A percentile compares a stretch with the other conserved stretches of the same genome.
These are phyloP conservation scores for Saccharomycopsis sp. DNA, from an alignment of 805 yeast species.

Conservation along the genomic window DNA sequence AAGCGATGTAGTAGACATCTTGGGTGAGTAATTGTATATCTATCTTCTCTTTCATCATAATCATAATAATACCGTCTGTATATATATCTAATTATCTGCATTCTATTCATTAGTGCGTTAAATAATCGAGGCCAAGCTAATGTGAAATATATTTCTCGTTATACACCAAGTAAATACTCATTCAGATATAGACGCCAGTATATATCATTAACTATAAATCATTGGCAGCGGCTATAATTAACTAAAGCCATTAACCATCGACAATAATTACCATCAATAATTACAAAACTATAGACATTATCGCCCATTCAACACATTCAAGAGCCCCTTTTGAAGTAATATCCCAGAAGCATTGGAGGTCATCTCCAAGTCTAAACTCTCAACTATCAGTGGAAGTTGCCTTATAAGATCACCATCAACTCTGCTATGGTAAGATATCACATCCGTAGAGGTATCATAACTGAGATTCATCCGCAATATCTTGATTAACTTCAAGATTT, in stretches of 20 bases:
- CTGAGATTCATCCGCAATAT: slow-evolving; percentile 26
- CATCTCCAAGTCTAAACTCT: slow-evolving; percentile 14
- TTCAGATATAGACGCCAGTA: no score
- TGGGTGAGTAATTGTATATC: neutral
- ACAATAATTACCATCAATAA: no score
- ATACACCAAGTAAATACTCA: no score
- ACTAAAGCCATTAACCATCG: no score
- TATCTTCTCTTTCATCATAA: neutral
- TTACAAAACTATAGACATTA: no score
- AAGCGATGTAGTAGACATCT: slow-evolving; percentile 35
- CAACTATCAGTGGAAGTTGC: slow-evolving; percentile 11
- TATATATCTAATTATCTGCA: neutral
- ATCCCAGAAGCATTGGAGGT: slow-evolving; percentile 1
- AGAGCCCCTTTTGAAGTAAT: neutral
- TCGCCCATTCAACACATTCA: neutral
- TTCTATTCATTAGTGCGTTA: neutral
- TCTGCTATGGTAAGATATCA: slow-evolving; percentile 7
- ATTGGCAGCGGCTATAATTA: no score
- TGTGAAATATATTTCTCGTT: no score
- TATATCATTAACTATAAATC: no score
- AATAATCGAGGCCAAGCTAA: slow-evolving; percentile 10
- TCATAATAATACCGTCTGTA: no score
- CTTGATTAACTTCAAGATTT: slow-evolving; percentile 23
- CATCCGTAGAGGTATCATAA: slow-evolving; percentile 21
- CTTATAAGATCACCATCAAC: slow-evolving; percentile 21